Conservation (phyloP, 192 early-diverging fungal genomes). For the Dissophora ornata region DNA sequence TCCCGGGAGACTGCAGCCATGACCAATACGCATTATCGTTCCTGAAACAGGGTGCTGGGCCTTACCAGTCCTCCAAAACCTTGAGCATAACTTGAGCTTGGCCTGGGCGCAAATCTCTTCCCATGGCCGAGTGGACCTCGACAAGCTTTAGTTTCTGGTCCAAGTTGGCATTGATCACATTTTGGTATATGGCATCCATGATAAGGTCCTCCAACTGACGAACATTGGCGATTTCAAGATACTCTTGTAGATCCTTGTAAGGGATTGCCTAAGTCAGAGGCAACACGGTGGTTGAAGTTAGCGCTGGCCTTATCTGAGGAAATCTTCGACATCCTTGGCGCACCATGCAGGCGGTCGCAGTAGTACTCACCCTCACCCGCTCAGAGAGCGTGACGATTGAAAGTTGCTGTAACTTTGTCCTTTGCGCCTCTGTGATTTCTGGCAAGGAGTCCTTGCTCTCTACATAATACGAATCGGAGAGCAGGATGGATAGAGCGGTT, state of each 20-base stretch:
- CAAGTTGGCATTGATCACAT: constrained; percentile 80
- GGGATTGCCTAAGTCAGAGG: constrained; percentile 74
- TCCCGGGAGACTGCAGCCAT: no score
- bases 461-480: constrained; percentile 30
- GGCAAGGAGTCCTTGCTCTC: constrained; percentile 63
- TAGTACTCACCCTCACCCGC: constrained; percentile 60
- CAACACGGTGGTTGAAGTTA: no score
- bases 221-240: constrained; percentile 80
- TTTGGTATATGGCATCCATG: constrained; percentile 88
- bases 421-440: constrained; percentile 56
- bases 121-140: constrained; percentile 86
- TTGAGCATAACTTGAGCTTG: constrained; percentile 68
- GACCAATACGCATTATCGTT: no score
- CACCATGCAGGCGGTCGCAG: not conserved
- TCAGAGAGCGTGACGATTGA: constrained; percentile 82
- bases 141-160: constrained; percentile 82
- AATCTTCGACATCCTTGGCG: not conserved
- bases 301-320: not conserved
- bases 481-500: no score
- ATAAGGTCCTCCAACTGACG: constrained; percentile 89
- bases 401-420: constrained; percentile 76
- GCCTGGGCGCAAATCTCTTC: constrained; percentile 78
- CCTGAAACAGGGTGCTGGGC: no score
- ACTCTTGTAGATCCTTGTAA: constrained; percentile 71
- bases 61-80: constrained; percentile 71